These are phyloP conservation scores for Zizania palustris DNA, from an alignment of 202 grass and related monocot genomes.

Conservation along the genomic window DNA sequence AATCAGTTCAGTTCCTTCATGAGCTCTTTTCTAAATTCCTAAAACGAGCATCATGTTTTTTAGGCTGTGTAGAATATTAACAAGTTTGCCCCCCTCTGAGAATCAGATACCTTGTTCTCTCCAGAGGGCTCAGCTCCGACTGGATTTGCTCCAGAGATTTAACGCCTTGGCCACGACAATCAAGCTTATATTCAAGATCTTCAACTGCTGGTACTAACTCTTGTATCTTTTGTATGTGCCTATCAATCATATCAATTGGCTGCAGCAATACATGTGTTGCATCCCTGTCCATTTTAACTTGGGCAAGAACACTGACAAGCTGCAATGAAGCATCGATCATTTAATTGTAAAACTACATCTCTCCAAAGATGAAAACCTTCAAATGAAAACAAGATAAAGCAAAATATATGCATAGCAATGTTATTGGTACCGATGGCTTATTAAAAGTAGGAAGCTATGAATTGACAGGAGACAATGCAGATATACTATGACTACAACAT, in stretches of 20 bases:
- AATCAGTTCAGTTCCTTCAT: slow-evolving; percentile 21
- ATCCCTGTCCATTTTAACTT: slow-evolving; percentile 85
- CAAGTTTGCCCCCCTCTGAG: neutral
- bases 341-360: slow-evolving; percentile 23
- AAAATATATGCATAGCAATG: slow-evolving; percentile 21
- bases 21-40: slow-evolving; percentile 13
- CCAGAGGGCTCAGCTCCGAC: slow-evolving; percentile 64
- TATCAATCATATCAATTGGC: slow-evolving; percentile 58
- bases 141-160: slow-evolving; percentile 86
- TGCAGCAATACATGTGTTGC: slow-evolving; percentile 63
- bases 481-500: slow-evolving; percentile 18
- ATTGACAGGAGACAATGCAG: slow-evolving; percentile 4
- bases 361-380: slow-evolving; percentile 15
- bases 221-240: slow-evolving; percentile 60
- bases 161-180: slow-evolving; percentile 82
- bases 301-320: slow-evolving; percentile 80
- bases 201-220: slow-evolving; percentile 56
- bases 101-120: slow-evolving; percentile 71
- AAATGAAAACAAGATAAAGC: neutral
- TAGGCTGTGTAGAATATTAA: neutral
- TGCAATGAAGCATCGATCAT: slow-evolving; percentile 45
- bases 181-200: slow-evolving; percentile 78
- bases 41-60: neutral
- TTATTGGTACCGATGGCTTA: neutral
- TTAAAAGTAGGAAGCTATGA: slow-evolving; percentile 27